Conservation (phyloP, 2,329 filamentous ascomycete species). For the Fusarium coffeatum region DNA sequence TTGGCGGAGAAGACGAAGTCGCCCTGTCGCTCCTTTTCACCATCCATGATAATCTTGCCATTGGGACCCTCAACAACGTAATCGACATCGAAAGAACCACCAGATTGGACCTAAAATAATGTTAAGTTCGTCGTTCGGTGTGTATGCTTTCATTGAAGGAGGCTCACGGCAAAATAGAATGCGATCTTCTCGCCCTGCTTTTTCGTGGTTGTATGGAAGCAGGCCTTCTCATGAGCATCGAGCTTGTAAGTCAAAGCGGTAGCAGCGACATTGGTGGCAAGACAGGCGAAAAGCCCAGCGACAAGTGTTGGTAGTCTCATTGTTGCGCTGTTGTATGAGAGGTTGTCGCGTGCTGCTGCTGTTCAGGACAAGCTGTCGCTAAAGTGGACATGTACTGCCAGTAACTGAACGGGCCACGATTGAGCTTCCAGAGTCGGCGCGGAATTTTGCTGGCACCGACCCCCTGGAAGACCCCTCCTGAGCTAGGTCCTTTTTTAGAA, state of each 20-base stretch:
- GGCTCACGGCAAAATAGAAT: conserved; percentile 95
- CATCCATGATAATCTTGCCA: conserved; percentile 84
- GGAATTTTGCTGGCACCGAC: conserved; percentile 44
- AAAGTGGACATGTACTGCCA: conserved; percentile 38
- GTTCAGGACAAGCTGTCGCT: conserved; percentile 49
- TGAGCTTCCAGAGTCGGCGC: conserved; percentile 42
- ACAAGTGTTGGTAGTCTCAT: conserved; percentile 76
- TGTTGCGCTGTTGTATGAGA: conserved; percentile 43
- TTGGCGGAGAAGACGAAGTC: conserved; percentile 98
- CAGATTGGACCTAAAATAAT: conserved; percentile 85
- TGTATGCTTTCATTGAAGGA: not conserved
- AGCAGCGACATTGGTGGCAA: conserved; percentile 78
- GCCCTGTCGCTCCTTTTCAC: conserved; percentile 91
- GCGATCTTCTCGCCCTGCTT: conserved; percentile 88
- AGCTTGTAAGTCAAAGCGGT: conserved; percentile 97
- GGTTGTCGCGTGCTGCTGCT: conserved; percentile 49
- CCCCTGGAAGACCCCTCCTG: conserved; percentile 38
- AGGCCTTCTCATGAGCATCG: conserved; percentile 89
- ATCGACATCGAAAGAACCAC: conserved; percentile 96
- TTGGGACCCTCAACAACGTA: conserved; percentile 87
- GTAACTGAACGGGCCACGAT: conserved; percentile 47
- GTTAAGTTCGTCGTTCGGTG: conserved; percentile 21
- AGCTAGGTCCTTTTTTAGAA: conserved; percentile 22
- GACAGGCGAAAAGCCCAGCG: conserved; percentile 76
- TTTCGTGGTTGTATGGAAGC: conserved; percentile 88